Percentiles rank a stretch among this genome's conserved stretches.
These are phyloP conservation scores for Metschnikowia vanudenii DNA, from an alignment of 805 yeast species.

Conservation along the genomic window DNA sequence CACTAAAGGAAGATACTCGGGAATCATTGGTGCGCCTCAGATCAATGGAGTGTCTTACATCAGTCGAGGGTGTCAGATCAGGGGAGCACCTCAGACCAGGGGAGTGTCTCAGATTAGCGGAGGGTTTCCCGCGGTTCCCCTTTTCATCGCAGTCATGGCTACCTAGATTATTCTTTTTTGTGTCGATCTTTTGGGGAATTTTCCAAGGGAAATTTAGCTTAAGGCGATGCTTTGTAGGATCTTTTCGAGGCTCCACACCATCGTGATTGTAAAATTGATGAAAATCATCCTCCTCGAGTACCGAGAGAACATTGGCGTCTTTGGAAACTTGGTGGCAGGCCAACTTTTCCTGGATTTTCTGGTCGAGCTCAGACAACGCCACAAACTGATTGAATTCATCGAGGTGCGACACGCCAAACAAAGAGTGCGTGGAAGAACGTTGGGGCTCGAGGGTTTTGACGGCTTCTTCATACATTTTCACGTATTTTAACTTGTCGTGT, in stretches of 20 bases:
- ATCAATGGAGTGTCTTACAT: background rate
- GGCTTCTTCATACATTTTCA: constrained; percentile 13
- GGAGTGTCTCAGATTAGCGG: background rate
- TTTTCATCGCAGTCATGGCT: background rate
- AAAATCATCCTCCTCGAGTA: constrained; percentile 13
- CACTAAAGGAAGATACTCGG: background rate
- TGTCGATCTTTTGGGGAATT: background rate
- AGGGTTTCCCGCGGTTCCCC: background rate
- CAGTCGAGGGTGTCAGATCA: no score
- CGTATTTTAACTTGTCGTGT: constrained; percentile 11
- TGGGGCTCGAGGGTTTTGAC: constrained; percentile 3
- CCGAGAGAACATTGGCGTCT: constrained; percentile 10
- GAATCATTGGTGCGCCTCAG: background rate
- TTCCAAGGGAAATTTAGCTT: background rate
- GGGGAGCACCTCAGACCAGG: no score
- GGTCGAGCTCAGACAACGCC: constrained; percentile 35
- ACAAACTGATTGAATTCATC: constrained; percentile 37
- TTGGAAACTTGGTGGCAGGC: constrained; percentile 3
- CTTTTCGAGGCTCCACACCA: constrained; percentile 1
- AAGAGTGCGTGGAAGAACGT: constrained; percentile 17
- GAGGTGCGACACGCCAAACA: constrained; percentile 30
- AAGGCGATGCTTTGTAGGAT: background rate
- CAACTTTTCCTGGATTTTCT: constrained; percentile 27
- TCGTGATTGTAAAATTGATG: constrained; percentile 9
- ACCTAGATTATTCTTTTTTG: background rate